Evolutionary conservation across 352 stramenopile species (phyloP), one percentile per base, ranked within the genome.

Genomic region (Globisporangium megalacanthum): DNA sequence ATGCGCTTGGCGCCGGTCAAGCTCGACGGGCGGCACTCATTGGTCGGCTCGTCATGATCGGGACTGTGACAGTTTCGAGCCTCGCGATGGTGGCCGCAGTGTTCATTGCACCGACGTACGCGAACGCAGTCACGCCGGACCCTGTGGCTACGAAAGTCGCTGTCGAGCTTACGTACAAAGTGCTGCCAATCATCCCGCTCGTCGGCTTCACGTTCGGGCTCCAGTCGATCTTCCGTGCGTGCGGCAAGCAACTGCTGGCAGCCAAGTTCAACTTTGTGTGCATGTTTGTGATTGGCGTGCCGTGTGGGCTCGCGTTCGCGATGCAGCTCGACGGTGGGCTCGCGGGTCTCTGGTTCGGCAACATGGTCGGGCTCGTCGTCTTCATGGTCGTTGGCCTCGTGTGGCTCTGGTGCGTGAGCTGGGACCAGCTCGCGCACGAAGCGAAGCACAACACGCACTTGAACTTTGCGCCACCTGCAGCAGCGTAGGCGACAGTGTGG

Each of bases 1-100:
- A 75, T 39, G 62, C 70, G 11, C 54, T 70, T 8, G 67, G 61
- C 6, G 70, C 64, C 2, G 58, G 64, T 25, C 58, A 78, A 25
- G 58, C 66, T 9, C 56, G 54, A 2, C 60, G 67, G 10, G 70
- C 70, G 4, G 54, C 49, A 35, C 20, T 73, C 15, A 45, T 67
- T 2, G 59, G 59, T 6, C 57, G 56, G 8, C 29, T 70, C 17
- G 50, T 71, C 41, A 50, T 75, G 35, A 51, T 56, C 20, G 49
- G 56, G 22, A 53, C 54, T 31, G 19, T 63, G 4, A 22, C 19
- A 5, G 31, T 67, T 20, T 54, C 59, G 3, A 6, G 58, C 10
- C 25, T 69, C 35, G 72, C 62, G 4, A 64, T 60, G 1, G 37
- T 45, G 4, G 37, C 73, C 36, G 61, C 75, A 11, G n/a, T 69